Evolutionary conservation across 1,284 basidiomycete species (phyloP).

Genomic region (Moesziomyces sp.): DNA sequence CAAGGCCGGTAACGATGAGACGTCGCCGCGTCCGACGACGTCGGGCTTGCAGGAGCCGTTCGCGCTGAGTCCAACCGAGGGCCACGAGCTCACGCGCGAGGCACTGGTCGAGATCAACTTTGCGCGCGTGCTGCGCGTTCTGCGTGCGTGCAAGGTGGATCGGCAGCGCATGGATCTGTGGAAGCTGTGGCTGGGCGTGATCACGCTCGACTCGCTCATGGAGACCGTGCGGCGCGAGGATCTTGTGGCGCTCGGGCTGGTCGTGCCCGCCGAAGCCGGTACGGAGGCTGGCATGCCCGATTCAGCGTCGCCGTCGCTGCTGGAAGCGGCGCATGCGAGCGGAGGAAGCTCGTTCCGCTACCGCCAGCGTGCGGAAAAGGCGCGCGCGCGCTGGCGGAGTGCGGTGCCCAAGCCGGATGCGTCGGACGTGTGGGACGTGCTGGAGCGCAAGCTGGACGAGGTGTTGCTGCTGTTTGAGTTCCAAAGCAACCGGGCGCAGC

Average conservation of each 20-base stretch:
- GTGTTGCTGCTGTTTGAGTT: conserved; percentile 58
- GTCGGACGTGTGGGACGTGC: conserved; percentile 58
- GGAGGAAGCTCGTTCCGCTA: conserved; percentile 45
- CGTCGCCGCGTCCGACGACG: neutral
- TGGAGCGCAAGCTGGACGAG: conserved; percentile 55
- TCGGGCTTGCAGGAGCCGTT: conserved; percentile 24
- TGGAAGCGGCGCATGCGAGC: conserved; percentile 20
- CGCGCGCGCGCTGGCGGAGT: conserved; percentile 34
- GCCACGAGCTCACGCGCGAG: conserved; percentile 53
- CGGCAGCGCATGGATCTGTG: conserved; percentile 61
- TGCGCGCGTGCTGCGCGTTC: conserved; percentile 48
- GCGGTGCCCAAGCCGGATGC: conserved; percentile 36
- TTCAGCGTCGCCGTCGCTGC: conserved; percentile 2
- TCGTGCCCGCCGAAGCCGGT: conserved; percentile 7
- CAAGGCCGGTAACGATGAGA: neutral
- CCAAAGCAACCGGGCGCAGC: conserved; percentile 46
- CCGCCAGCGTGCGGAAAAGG: conserved; percentile 35
- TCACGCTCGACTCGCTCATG: conserved; percentile 35
- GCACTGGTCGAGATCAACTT: conserved; percentile 64
- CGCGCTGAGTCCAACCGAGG: conserved; percentile 8
- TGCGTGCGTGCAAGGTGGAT: conserved; percentile 60
- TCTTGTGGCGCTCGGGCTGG: conserved; percentile 31
- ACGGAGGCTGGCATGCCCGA: conserved; percentile 4
- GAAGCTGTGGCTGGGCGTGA: conserved; percentile 60
- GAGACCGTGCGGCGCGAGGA: conserved; percentile 31